A percentile compares a stretch with the other conserved stretches of the same genome.
Conservation (phyloP, 495 filamentous ascomycete species). For the Corynascus novoguineensis region DNA sequence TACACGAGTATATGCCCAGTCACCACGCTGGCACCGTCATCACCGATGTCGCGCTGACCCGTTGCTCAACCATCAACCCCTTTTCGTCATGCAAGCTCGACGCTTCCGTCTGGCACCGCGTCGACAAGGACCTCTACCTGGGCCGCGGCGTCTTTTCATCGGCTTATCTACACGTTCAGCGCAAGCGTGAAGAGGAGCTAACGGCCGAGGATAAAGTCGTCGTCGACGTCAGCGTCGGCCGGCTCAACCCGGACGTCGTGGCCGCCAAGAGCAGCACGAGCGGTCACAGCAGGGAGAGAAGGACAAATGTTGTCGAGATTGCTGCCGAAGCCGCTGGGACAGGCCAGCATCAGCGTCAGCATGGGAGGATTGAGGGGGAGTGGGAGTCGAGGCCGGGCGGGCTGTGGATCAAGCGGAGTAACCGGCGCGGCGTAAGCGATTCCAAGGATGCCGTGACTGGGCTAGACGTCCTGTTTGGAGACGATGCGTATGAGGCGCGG, state of each 20-base stretch:
- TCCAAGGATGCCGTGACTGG: slow-evolving; percentile 72
- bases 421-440: slow-evolving; percentile 71
- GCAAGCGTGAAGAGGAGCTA: slow-evolving; percentile 87
- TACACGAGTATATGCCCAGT: slow-evolving; percentile 75
- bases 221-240: slow-evolving; percentile 73
- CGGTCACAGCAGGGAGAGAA: slow-evolving; percentile 8
- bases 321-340: too few species aligned
- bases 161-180: slow-evolving; percentile 78
- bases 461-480: slow-evolving; percentile 86
- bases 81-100: slow-evolving; percentile 78
- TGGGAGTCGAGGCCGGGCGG: slow-evolving; percentile 82
- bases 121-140: slow-evolving; percentile 92
- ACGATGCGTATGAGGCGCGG: slow-evolving; percentile 86
- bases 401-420: slow-evolving; percentile 80
- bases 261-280: slow-evolving; percentile 38
- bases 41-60: slow-evolving; percentile 81
- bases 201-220: slow-evolving; percentile 68
- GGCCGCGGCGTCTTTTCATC: slow-evolving; percentile 62
- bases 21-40: slow-evolving; percentile 77
- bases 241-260: slow-evolving; percentile 58
- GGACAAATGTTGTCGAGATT: slow-evolving; percentile 40
- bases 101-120: slow-evolving; percentile 67
- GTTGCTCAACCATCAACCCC: slow-evolving; percentile 67
- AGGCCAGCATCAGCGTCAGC: too few species aligned
- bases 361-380: slow-evolving; percentile 40